These are phyloP conservation scores for Penicillium psychrofluorescens DNA, from an alignment of 495 filamentous ascomycete species.

Conservation along the genomic window DNA sequence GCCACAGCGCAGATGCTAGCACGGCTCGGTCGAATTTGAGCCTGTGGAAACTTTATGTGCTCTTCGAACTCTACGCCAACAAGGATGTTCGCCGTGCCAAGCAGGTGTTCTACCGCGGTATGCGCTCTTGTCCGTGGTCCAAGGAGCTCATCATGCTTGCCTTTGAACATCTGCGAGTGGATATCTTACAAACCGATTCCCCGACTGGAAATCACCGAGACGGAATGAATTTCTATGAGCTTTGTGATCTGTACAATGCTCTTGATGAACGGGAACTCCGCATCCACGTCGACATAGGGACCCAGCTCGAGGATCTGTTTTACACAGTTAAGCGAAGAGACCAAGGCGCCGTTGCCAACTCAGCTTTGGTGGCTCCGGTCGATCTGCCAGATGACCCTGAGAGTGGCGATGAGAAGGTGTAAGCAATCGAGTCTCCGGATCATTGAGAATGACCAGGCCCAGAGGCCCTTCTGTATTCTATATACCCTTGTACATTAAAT, in stretches of 20 bases:
- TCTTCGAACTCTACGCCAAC: conserved; percentile 40
- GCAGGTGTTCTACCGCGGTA: conserved; percentile 36
- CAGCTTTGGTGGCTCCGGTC: too few species aligned
- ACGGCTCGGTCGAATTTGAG: conserved; percentile 31
- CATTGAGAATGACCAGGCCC: too few species aligned
- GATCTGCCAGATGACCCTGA: too few species aligned
- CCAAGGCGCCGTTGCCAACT: too few species aligned
- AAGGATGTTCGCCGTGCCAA: conserved; percentile 38
- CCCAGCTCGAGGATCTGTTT: neutral
- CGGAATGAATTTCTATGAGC: conserved; percentile 1
- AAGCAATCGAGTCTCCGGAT: too few species aligned
- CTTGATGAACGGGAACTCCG: conserved; percentile 7
- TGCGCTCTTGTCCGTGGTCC: conserved; percentile 64
- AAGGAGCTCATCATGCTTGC: conserved; percentile 62
- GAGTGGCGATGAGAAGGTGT: too few species aligned
- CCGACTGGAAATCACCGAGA: too few species aligned
- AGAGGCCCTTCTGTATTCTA: too few species aligned
- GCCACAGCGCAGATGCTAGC: conserved; percentile 28
- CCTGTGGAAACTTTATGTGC: conserved; percentile 63
- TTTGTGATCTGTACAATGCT: conserved; percentile 1
- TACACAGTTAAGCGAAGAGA: too few species aligned
- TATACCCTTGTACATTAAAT: too few species aligned
- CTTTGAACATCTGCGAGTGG: conserved; percentile 44
- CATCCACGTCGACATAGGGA: conserved; percentile 3
- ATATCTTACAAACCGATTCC: neutral